A percentile compares a stretch with the other conserved stretches of the same genome.
These are phyloP conservation scores for Phanerochaete carnosa DNA, from an alignment of 768 basidiomycete species.

Conservation along the genomic window DNA sequence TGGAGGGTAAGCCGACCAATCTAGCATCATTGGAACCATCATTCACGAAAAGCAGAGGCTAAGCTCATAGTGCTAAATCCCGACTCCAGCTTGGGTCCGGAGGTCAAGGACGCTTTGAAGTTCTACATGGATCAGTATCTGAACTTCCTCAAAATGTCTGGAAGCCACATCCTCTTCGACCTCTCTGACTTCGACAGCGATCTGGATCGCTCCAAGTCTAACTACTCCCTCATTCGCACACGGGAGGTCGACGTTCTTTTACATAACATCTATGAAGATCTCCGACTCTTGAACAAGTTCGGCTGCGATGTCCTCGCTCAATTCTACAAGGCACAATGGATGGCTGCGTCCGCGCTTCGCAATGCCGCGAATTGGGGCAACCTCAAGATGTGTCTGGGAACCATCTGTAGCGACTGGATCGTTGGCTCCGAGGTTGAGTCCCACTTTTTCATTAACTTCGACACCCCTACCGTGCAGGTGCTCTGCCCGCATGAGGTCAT, in stretches of 20 bases:
- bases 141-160: slow-evolving; percentile 17
- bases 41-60: background rate
- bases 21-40: background rate
- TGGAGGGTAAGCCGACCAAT: background rate
- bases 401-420: slow-evolving; percentile 26
- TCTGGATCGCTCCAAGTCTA: slow-evolving; percentile 10
- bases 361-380: slow-evolving; percentile 41
- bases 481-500: slow-evolving; percentile 8
- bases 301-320: background rate
- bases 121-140: slow-evolving; percentile 22
- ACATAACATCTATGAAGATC: background rate
- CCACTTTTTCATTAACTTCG: slow-evolving; percentile 19
- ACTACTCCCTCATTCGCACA: slow-evolving; percentile 14
- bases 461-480: slow-evolving; percentile 11
- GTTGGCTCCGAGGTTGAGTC: background rate
- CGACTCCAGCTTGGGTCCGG: background rate
- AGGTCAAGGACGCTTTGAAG: background rate
- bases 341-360: slow-evolving; percentile 47
- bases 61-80: slow-evolving; percentile 2
- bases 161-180: slow-evolving; percentile 21
- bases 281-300: background rate
- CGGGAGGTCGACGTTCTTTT: slow-evolving; percentile 13
- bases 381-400: slow-evolving; percentile 31
- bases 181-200: slow-evolving; percentile 23
- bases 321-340: slow-evolving; percentile 6